A percentile compares a stretch with the other conserved stretches of the same genome.
Conservation (phyloP, 768 basidiomycete genomes). For the Rhodotorula kratochvilovae region DNA sequence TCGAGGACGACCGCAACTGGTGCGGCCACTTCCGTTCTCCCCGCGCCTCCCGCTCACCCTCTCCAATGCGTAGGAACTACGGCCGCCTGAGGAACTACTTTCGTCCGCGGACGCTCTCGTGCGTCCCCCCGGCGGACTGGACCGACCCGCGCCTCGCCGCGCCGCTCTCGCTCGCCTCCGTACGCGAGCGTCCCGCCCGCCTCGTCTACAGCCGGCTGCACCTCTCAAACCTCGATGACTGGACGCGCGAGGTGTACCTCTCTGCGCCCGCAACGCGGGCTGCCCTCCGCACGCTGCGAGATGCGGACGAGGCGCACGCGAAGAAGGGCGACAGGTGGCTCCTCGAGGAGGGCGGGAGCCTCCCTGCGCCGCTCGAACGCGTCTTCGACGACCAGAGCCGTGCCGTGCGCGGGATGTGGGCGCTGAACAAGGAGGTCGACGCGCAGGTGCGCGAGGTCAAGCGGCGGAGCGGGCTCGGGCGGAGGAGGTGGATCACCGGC, state of each 20-base stretch:
- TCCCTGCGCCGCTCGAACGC: constrained; percentile 13
- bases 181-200: constrained; percentile 4
- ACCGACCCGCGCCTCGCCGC: constrained; percentile 17
- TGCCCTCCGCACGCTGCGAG: not conserved
- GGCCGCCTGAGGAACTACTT: constrained; percentile 27
- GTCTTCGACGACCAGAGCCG: constrained; percentile 12
- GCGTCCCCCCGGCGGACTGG: constrained; percentile 29
- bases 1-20: constrained; percentile 28
- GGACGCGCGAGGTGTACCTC: constrained; percentile 26
- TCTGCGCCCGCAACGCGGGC: too few species aligned
- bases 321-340: constrained; percentile 3
- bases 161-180: constrained; percentile 8
- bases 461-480: not conserved
- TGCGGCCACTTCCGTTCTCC: not conserved
- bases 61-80: constrained; percentile 21
- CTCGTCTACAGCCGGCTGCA: constrained; percentile 16
- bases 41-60: too few species aligned
- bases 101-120: constrained; percentile 2
- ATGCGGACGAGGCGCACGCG: not conserved
- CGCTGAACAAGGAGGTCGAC: not conserved
- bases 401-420: constrained; percentile 1
- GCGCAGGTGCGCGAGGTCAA: not conserved
- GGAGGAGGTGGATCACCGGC: not conserved
- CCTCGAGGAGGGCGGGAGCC: constrained; percentile 11
- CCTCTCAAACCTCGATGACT: constrained; percentile 29